These are phyloP conservation scores for Brassica juncea DNA, from an alignment of 345 rosid genomes.

Conservation along the genomic window DNA sequence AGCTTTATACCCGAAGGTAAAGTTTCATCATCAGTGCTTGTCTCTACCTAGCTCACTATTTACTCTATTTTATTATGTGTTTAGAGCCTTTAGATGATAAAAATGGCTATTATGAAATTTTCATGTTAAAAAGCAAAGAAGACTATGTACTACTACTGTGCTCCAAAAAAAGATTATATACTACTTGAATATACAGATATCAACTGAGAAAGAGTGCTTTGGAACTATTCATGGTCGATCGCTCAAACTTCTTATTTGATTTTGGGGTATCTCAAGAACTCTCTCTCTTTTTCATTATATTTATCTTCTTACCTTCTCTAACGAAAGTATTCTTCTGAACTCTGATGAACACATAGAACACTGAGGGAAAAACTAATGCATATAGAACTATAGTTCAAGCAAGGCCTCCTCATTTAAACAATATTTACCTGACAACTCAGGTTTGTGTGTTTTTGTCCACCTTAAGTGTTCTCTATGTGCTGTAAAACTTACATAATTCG, in stretches of 20 bases:
- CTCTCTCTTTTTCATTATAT: not conserved
- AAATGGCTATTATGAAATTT: too few species aligned
- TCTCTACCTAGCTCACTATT: slow-evolving; percentile 4
- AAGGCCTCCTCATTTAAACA: slow-evolving; percentile 76
- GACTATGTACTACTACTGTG: too few species aligned
- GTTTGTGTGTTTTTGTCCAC: slow-evolving; percentile 40
- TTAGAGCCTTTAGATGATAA: too few species aligned
- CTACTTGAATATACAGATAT: slow-evolving; percentile 49
- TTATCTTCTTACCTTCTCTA: not conserved
- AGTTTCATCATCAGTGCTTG: slow-evolving; percentile 7
- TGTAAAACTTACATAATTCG: slow-evolving; percentile 23
- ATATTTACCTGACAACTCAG: slow-evolving; percentile 86
- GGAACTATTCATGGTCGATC: slow-evolving; percentile 93
- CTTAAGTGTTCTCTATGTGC: not conserved
- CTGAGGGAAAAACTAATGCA: slow-evolving; percentile 78
- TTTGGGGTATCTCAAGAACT: slow-evolving; percentile 63
- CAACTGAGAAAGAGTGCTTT: slow-evolving; percentile 87
- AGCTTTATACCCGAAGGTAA: slow-evolving; percentile 87
- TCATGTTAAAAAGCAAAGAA: too few species aligned
- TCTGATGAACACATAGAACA: slow-evolving; percentile 47
- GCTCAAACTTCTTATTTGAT: slow-evolving; percentile 93
- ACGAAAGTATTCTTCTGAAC: not conserved
- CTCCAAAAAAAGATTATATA: too few species aligned
- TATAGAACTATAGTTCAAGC: slow-evolving; percentile 84
- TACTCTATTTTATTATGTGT: not conserved